Base-by-base conservation (phyloP, 1,284 basidiomycete genomes). In the Moesziomyces sp. region DNA sequence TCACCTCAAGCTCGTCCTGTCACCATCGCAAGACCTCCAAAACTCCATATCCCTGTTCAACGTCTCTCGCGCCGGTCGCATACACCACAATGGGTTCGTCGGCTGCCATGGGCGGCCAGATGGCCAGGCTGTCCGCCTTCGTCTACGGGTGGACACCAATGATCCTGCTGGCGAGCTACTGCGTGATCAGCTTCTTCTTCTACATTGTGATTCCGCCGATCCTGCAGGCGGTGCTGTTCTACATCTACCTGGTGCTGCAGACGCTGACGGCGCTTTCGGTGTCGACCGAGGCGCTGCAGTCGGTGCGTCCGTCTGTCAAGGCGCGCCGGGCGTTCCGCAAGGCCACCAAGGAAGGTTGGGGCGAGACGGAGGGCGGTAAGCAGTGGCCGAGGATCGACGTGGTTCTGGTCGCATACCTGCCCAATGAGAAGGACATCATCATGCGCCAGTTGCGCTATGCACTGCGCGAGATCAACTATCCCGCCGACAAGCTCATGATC, bases 341-440 rank as follows among this genome's bases (percentile, higher is more conserved):
- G 38, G 72, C 74, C 3, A 58, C 49, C 42, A 76, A 75, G 52
- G 63, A 75, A 52, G 72, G 72, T 2, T 74, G 72, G 72, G 57
- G 63, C 24, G 72, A 74, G 57, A 60, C 58, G 19, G 72, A 74
- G 13, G 48, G 70, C 28, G 69, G 73, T 23, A 63, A 76, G 26
- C 57, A 57, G 2, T 80, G 78, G 69, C 78, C 79, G 0, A 40
- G 58, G 18, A 75, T 81, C 58, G 79, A 81, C 45, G 54, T 81
- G 16, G 69, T 81, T 16, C 69, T 81, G 14, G 78, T 81, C 0
- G 78, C 79, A 24, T 80, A 81, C 51, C 54, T 79, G 10, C 78
- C 78, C n/a, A 80, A 79, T 54, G 78, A 81, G 38, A 46, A 79
- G 66, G 73, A 80, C 46, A 79, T 79, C 57, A 80, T 80, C 58